phyloP scores from a whole-genome alignment of 2,329 filamentous ascomycete species.

The Aspergillus hiratsukae region DNA sequence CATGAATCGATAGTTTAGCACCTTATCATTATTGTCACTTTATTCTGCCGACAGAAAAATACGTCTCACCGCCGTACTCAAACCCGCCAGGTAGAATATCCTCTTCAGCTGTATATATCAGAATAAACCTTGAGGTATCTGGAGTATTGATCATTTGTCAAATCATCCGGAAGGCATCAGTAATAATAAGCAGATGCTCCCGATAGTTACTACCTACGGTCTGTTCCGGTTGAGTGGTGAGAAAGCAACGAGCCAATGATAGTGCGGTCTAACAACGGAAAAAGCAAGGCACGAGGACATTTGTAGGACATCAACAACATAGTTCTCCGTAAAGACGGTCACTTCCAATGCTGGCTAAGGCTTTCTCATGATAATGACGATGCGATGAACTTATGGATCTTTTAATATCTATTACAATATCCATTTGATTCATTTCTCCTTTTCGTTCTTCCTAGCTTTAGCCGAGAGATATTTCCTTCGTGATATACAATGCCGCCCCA shows the following conservation, averaged over 20 bases:
- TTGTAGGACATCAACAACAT: not conserved
- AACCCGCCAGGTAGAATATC: not conserved
- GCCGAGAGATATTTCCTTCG: not conserved
- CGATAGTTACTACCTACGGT: not conserved
- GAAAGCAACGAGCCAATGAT: not conserved
- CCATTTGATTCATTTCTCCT: not conserved
- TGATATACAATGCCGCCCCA: conserved; percentile 13
- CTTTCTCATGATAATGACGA: not conserved
- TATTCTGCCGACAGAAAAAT: not conserved
- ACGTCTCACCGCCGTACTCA: not conserved
- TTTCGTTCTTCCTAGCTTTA: not conserved
- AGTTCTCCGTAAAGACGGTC: not conserved
- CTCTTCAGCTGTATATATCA: not conserved
- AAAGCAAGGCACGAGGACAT: not conserved
- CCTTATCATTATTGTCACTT: not conserved
- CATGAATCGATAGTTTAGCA: not conserved
- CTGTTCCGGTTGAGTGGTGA: not conserved
- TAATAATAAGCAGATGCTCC: not conserved
- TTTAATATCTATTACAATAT: not conserved
- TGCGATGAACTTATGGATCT: not conserved
- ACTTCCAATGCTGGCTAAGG: not conserved
- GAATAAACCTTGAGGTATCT: not conserved
- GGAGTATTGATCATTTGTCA: not conserved
- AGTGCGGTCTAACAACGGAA: not conserved
- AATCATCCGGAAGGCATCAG: not conserved